Percentiles rank a stretch among this genome's conserved stretches.
Conservation (phyloP, 352 stramenopile species). For the Phytopythium aichiense region DNA sequence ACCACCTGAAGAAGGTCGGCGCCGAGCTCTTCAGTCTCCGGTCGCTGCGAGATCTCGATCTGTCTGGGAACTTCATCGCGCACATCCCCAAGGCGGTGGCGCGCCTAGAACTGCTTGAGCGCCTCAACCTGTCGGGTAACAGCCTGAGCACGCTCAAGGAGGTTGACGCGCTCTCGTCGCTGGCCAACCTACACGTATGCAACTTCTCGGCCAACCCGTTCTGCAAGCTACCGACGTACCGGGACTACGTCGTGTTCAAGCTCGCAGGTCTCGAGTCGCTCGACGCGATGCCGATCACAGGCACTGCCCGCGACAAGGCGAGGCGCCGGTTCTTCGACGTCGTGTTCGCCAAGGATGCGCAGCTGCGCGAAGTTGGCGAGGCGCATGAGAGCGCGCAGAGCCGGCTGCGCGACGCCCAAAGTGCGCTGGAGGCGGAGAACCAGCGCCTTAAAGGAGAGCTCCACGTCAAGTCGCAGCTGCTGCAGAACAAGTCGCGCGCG, state of each 20-base stretch:
- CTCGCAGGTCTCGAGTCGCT: slow-evolving; percentile 54
- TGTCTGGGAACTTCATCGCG: slow-evolving; percentile 79
- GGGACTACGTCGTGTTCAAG: slow-evolving; percentile 70
- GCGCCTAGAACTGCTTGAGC: slow-evolving; percentile 44
- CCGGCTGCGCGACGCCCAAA: slow-evolving; percentile 46
- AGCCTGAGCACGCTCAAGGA: slow-evolving; percentile 68
- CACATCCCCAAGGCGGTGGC: slow-evolving; percentile 62
- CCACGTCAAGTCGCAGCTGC: slow-evolving; percentile 74
- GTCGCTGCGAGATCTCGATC: slow-evolving; percentile 42
- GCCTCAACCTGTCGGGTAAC: slow-evolving; percentile 68
- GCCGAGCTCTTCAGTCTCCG: slow-evolving; percentile 39
- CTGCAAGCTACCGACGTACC: slow-evolving; percentile 68
- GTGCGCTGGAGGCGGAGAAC: slow-evolving; percentile 69
- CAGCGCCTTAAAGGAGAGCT: slow-evolving; percentile 66
- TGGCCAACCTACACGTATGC: slow-evolving; percentile 61
- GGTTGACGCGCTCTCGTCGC: slow-evolving; percentile 49
- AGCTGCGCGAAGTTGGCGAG: slow-evolving; percentile 35
- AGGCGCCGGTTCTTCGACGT: slow-evolving; percentile 54
- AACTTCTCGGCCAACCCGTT: slow-evolving; percentile 70
- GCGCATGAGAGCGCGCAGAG: slow-evolving; percentile 53
- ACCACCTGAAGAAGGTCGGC: slow-evolving; percentile 66
- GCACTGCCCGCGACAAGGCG: slow-evolving; percentile 47
- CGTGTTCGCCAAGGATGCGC: slow-evolving; percentile 51
- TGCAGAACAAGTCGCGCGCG: slow-evolving; percentile 80
- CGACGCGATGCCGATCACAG: slow-evolving; percentile 47